Conservation (phyloP, 2,329 filamentous ascomycete genomes). For the Nectriaceae sp. region DNA sequence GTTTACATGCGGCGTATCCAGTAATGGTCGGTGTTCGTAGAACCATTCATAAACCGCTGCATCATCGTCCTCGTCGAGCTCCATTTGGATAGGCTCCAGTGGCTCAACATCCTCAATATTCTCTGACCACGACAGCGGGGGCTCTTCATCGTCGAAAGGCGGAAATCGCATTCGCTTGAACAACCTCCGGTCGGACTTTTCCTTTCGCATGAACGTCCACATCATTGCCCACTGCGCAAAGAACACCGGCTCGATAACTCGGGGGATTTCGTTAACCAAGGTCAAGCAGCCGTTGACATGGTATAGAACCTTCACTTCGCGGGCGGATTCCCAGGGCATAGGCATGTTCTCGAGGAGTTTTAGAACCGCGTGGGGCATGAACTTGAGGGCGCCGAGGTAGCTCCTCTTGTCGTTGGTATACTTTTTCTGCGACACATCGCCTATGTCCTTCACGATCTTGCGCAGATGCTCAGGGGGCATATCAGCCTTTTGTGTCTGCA, state of each 20-base stretch:
- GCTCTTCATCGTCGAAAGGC: slow-evolving; percentile 97
- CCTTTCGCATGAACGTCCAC: slow-evolving; percentile 98
- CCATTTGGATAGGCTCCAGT: slow-evolving; percentile 96
- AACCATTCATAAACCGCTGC: slow-evolving; percentile 93
- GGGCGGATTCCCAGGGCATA: slow-evolving; percentile 97
- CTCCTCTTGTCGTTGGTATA: slow-evolving; percentile 98
- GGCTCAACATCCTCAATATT: slow-evolving; percentile 99
- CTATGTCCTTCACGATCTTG: slow-evolving; percentile 98
- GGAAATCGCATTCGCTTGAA: slow-evolving; percentile 99
- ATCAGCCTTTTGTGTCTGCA: slow-evolving; percentile 97
- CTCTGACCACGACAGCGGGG: slow-evolving; percentile 95
- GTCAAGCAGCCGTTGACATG: slow-evolving; percentile 98
- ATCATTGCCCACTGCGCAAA: slow-evolving; percentile 99
- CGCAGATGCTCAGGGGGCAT: slow-evolving; percentile 98
- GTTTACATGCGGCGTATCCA: slow-evolving; percentile 92
- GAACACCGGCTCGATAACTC: slow-evolving; percentile 97
- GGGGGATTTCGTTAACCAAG: slow-evolving; percentile 91
- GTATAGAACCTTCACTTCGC: slow-evolving; percentile 97
- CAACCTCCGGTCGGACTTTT: slow-evolving; percentile 92
- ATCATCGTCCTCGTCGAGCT: slow-evolving; percentile 92
- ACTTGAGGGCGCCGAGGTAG: slow-evolving; percentile 95
- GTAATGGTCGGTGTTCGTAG: slow-evolving; percentile 88
- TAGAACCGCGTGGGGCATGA: slow-evolving; percentile 97
- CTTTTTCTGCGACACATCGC: slow-evolving; percentile 98
- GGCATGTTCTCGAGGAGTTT: slow-evolving; percentile 99